Base-by-base conservation (phyloP, 2,329 filamentous ascomycete species). In the Neofusicoccum parvum region DNA sequence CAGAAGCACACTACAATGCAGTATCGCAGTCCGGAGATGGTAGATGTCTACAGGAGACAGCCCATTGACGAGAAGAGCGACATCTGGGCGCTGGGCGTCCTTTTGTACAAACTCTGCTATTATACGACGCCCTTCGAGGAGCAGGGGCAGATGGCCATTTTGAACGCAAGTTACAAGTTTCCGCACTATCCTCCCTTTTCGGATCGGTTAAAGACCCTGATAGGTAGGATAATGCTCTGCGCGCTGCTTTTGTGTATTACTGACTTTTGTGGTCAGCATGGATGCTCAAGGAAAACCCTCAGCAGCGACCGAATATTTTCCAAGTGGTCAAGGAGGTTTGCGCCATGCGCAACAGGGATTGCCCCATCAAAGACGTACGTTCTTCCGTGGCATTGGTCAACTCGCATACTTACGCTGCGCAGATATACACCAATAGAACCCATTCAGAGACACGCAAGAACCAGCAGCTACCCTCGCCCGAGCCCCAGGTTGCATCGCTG, bases 121-220 rank as follows among this genome's bases (percentile, higher is more conserved):
- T 99, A 99, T 79, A 99, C 95, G 1, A 99, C 95, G 5, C 95
- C 95, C 0, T 99, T 99, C 73, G 95, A 99, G 80, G 94, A 98
- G 69, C 93, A 97, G 74, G 95, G 95, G 32, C 94, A 97, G 80
- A 91, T 98, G 82, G 95, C 95, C 12, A 99, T 99, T 69, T 81
- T 99, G 67, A 98, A 98, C 75, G 95, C 95, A 59, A 96, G 88
- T 77, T 98, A 92, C 84, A 94, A 92, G 73, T 99, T 92, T 72
- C 95, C 94, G 5, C 87, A 85, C 67, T 92, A 97, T 73, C 95
- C 95, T 34, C 82, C 87, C 17, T 99, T 99, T 76, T 97, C 95
- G 0, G 92, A 96, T 71, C 88, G 90, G 65, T 80, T 97, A 65
- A 97, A 97, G 82, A 88, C 90, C 72, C 82, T 99, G 46, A 98